A percentile compares a stretch with the other conserved stretches of the same genome.
phyloP scores from a whole-genome alignment of 257 asterid genomes.

The Coffea canephora region DNA sequence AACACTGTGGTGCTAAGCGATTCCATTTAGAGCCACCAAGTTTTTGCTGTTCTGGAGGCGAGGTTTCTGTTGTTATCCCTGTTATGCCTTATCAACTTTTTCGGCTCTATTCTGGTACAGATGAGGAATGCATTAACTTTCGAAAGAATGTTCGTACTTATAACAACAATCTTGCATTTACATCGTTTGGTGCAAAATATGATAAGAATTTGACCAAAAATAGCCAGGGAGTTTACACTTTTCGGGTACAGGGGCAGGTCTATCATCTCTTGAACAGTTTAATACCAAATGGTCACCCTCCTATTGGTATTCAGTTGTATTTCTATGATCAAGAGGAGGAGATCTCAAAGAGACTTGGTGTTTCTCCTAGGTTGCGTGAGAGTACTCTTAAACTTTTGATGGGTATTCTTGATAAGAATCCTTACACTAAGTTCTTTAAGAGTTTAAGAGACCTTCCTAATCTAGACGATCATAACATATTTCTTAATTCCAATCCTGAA shows the following conservation, averaged over 20 bases:
- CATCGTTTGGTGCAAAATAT: neutral
- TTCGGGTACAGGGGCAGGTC: neutral
- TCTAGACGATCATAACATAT: neutral
- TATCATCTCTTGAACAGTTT: too few species aligned
- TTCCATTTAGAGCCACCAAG: neutral
- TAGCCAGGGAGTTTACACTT: neutral
- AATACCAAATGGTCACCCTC: rapidly evolving
- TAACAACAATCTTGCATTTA: neutral
- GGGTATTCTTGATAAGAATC: neutral
- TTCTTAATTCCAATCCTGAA: neutral
- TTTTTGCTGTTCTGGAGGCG: neutral
- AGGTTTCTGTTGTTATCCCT: neutral
- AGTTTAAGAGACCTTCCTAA: too few species aligned
- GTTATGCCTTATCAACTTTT: neutral
- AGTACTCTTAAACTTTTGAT: neutral
- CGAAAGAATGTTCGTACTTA: too few species aligned
- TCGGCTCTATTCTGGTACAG: neutral
- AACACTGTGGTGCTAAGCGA: neutral
- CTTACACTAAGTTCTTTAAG: neutral
- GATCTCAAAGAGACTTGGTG: neutral
- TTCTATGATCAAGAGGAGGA: neutral
- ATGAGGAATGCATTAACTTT: too few species aligned
- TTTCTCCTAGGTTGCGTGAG: neutral
- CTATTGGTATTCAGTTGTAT: neutral
- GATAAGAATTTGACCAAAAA: neutral